Evolutionary conservation across 73 alveolate genomes (phyloP).

Genomic region (Paramecium biaurelia): DNA sequence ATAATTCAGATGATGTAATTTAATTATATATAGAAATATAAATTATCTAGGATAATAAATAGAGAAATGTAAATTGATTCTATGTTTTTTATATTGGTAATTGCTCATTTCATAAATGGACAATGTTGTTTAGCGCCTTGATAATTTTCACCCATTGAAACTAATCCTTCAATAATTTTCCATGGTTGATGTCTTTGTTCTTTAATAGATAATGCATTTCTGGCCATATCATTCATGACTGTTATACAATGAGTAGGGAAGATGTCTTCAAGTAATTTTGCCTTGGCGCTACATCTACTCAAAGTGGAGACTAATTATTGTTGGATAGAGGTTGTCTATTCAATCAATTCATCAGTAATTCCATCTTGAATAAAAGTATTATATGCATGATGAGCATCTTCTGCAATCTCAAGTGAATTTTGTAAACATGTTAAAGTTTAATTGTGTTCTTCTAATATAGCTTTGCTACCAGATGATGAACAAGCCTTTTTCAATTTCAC

Average conservation of each 20-base stretch:
- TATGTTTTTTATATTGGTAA: background rate
- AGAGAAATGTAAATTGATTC: background rate
- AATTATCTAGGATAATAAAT: background rate
- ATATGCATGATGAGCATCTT: background rate
- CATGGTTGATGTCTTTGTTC: background rate
- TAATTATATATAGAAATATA: background rate
- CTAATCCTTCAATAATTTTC: background rate
- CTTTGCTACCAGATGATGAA: background rate
- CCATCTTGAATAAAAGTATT: background rate
- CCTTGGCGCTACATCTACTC: background rate
- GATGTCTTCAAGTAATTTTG: background rate
- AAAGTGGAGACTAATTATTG: background rate
- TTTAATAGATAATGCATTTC: background rate
- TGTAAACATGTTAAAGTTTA: background rate
- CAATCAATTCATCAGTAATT: background rate
- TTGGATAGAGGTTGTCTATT: background rate
- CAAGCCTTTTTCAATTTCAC: background rate
- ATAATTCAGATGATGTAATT: background rate
- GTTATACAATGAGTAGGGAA: background rate
- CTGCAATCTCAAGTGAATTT: background rate
- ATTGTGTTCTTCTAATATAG: background rate
- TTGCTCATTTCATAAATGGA: background rate
- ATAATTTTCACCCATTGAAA: background rate
- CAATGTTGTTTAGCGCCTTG: background rate
- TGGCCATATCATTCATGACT: background rate